Conservation (phyloP, 1,284 basidiomycete genomes). For the Ganoderma meredithae region DNA sequence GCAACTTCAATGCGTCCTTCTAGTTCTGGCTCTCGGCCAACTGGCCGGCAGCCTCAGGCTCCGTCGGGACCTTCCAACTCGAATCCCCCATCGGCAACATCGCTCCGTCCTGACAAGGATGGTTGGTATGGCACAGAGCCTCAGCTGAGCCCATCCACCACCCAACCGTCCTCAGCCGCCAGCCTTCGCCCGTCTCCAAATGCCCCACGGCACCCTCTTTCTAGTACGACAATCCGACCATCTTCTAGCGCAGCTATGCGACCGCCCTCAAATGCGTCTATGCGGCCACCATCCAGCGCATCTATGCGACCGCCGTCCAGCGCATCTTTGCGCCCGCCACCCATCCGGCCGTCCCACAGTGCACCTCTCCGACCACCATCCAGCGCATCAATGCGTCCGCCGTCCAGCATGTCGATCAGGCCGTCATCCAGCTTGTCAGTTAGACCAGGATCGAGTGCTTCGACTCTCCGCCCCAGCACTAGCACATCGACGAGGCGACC, state of each 20-base stretch:
- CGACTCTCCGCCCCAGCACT: conserved; percentile 37
- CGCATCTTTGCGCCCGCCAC: conserved; percentile 29
- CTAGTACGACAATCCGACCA: conserved; percentile 28
- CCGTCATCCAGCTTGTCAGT: conserved; percentile 40
- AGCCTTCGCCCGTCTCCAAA: conserved; percentile 28
- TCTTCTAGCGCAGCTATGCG: conserved; percentile 36
- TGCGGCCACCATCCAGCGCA: conserved; percentile 46
- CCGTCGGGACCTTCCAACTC: conserved; percentile 14
- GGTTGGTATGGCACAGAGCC: conserved; percentile 28
- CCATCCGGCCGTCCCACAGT: conserved; percentile 35
- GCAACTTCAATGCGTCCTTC: conserved; percentile 18
- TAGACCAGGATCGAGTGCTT: conserved; percentile 44
- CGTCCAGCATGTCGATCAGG: conserved; percentile 16
- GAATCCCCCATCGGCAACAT: conserved; percentile 6
- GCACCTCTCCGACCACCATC: conserved; percentile 42
- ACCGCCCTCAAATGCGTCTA: conserved; percentile 45
- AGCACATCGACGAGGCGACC: conserved; percentile 48
- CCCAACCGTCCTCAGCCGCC: conserved; percentile 16
- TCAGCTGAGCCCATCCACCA: conserved; percentile 24
- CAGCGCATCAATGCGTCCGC: conserved; percentile 42
- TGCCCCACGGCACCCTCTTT: conserved; percentile 26
- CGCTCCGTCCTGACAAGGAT: conserved; percentile 25
- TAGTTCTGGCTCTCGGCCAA: conserved; percentile 9
- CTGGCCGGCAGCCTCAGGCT: not conserved
- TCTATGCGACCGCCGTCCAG: conserved; percentile 44